Evolutionary conservation across 1,284 basidiomycete genomes (phyloP), one percentile per base, ranked within the genome.

Genomic region (Gomphus bonarii): DNA sequence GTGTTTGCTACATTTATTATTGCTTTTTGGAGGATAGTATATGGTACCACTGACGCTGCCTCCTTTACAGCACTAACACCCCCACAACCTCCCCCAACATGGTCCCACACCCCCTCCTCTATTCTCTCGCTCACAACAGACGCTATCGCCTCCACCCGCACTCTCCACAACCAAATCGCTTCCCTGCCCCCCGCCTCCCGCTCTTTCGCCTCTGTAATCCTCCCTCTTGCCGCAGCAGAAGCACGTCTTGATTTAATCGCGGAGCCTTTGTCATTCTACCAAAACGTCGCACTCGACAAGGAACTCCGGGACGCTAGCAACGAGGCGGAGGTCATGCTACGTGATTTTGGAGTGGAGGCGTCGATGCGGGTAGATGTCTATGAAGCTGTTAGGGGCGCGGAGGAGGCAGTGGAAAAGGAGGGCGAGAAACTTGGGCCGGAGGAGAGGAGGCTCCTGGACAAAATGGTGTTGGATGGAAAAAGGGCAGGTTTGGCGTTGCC

Each of bases 321-420:
- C 57, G 78, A 79, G 40, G 82, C 84, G 1, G 87, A 91, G 65
- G 76, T 79, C n/a, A 71, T 80, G 44, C 69, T 83, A 22, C 80
- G 82, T 50, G 79, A 88, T 61, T 88, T 81, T 61, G 72, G 72
- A 28, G 82, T 91, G 44, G 83, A 88, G 60, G 75, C 79, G 1
- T 81, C 82, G 14, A 90, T 90, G 83, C 79, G 89, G 9, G 66
- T 85, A 48, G 90, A 92, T 63, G 77, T 91, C 38, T 91, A 80
- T 72, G 72, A 79, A 38, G 84, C 85, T 40, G 83, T 89, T 63
- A 68, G 80, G 14, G 77, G 79, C 18, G 88, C 88, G 0, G 76
- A 85, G 62, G 78, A 81, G 66, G 84, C 86, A 64, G 73, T 87
- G 59, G 56, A 58, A 22, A 58, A 52, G 42, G 28, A 35, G n/a